Percentiles rank a stretch among this genome's conserved stretches.
phyloP scores from a whole-genome alignment of 2,329 filamentous ascomycete genomes.

The Fusarium sp. region DNA sequence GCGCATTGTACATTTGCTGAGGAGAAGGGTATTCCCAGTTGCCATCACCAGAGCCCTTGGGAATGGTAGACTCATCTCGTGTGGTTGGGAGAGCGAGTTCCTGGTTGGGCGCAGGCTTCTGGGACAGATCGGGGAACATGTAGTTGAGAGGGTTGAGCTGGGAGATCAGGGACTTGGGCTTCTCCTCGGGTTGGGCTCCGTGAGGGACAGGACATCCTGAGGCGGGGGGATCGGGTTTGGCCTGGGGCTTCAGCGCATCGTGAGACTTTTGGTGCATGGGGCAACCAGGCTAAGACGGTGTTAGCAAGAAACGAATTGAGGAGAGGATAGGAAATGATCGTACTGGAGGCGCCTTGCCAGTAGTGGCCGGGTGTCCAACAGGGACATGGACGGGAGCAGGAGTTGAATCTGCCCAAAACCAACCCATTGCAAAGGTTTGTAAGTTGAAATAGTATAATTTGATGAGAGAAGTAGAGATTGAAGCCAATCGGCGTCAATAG shows the following conservation, averaged over 20 bases:
- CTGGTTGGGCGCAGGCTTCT: constrained; percentile 80
- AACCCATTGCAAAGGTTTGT: constrained; percentile 61
- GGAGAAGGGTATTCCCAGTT: constrained; percentile 99
- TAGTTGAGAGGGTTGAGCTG: constrained; percentile 83
- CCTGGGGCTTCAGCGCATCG: constrained; percentile 57
- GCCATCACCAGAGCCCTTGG: constrained; percentile 79
- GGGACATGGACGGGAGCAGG: constrained; percentile 51
- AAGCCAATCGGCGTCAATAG: background rate
- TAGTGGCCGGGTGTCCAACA: constrained; percentile 48
- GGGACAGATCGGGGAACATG: constrained; percentile 90
- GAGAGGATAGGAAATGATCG: constrained; percentile 17
- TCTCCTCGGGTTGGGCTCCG: constrained; percentile 47
- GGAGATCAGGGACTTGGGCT: constrained; percentile 62
- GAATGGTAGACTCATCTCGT: constrained; percentile 89
- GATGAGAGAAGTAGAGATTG: constrained; percentile 5
- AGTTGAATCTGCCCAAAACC: constrained; percentile 69
- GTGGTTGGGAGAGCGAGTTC: constrained; percentile 78
- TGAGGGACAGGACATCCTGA: constrained; percentile 59
- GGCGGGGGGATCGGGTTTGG: constrained; percentile 36
- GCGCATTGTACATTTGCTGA: constrained; percentile 99
- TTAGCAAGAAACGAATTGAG: constrained; percentile 31
- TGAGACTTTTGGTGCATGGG: constrained; percentile 68
- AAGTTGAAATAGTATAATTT: background rate
- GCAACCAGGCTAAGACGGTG: constrained; percentile 58
- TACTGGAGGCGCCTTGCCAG: constrained; percentile 50